Evolutionary conservation across 1,284 basidiomycete species (phyloP), one percentile per base, ranked within the genome.

Genomic region (Moniliophthora roreri): DNA sequence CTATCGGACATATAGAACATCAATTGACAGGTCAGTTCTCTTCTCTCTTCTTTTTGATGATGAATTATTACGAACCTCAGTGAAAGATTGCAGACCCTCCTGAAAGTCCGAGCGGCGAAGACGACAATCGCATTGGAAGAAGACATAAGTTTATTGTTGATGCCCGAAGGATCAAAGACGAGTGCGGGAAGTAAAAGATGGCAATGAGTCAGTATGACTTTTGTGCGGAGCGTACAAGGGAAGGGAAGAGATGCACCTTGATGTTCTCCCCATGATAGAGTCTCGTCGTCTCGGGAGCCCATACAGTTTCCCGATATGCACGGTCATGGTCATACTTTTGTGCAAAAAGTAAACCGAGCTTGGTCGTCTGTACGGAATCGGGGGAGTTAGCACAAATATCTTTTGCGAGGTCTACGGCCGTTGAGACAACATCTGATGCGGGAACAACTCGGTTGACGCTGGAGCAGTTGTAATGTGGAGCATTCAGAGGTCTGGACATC

Each of bases 351-450:
- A 92, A 69, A 0, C 78, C 87, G 16, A 79, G 75, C 66, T 94
- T 95, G 8, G 90, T 89, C 47, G 83, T 80, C 58, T 88, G 85
- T 1, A 94, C 85, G 0, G 91, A 79, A 65, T 94, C 91, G 0
- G 93, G 92, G 3, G 89, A 92, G 63, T 89, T 89, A 16, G 68
- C 64, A 15, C 72, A 73, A 57, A 94, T 84, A 52, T 81, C 71
- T 39, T 74, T 68, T 0, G 92, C 91, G 50, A 85, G 69, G 3
- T 74, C 71, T 28, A 94, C 67, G 0, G 92, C 91, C 10, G 82
- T 77, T 7, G 78, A 60, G 8, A 92, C 63, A 1, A 91, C 78
- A 23, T 82, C 66, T 6, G 78, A 57, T 60, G 64, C 66, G 9
- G 82, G 79, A 1, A 89, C 87, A 7, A 93, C 80, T 48, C 72